Evolutionary conservation across 495 filamentous ascomycete genomes (phyloP).

Genomic region (Annulohypoxylon stygium): DNA sequence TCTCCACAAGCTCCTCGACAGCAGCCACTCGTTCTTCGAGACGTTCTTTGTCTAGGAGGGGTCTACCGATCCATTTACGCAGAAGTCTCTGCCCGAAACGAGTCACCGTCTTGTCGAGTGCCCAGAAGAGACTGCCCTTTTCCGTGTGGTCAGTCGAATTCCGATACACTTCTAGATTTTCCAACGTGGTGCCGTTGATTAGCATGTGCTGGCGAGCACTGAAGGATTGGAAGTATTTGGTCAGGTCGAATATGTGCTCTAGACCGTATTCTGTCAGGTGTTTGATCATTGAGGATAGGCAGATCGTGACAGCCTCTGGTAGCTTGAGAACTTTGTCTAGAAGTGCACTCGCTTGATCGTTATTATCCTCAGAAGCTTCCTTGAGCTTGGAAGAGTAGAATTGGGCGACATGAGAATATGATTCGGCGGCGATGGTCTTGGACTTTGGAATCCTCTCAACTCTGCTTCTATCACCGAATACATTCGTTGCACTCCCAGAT

Average conservation of each 20-base stretch:
- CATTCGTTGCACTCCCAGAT: conserved; percentile 85
- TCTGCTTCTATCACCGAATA: conserved; percentile 90
- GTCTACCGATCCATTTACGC: conserved; percentile 94
- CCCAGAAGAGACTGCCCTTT: conserved; percentile 96
- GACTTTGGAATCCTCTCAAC: conserved; percentile 81
- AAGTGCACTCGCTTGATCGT: conserved; percentile 67
- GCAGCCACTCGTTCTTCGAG: conserved; percentile 89
- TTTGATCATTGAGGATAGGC: conserved; percentile 95
- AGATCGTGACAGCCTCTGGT: conserved; percentile 87
- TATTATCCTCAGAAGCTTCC: conserved; percentile 52
- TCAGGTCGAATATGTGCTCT: conserved; percentile 95
- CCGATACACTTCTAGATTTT: conserved; percentile 94
- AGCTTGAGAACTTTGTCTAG: conserved; percentile 89
- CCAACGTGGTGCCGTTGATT: conserved; percentile 93
- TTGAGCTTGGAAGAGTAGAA: conserved; percentile 95
- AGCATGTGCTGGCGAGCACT: conserved; percentile 96
- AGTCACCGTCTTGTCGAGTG: conserved; percentile 90
- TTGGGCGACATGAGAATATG: conserved; percentile 88
- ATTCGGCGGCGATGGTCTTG: conserved; percentile 86
- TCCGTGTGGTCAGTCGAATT: conserved; percentile 90
- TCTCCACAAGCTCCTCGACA: conserved; percentile 87
- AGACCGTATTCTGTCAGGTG: conserved; percentile 94
- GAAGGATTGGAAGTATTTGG: conserved; percentile 98
- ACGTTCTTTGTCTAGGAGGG: conserved; percentile 80
- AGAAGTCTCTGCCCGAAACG: conserved; percentile 89